Evolutionary conservation across 164 flowering plant species (phyloP), one percentile per base, ranked within the genome.

Genomic region (Umbilicus rupestris): DNA sequence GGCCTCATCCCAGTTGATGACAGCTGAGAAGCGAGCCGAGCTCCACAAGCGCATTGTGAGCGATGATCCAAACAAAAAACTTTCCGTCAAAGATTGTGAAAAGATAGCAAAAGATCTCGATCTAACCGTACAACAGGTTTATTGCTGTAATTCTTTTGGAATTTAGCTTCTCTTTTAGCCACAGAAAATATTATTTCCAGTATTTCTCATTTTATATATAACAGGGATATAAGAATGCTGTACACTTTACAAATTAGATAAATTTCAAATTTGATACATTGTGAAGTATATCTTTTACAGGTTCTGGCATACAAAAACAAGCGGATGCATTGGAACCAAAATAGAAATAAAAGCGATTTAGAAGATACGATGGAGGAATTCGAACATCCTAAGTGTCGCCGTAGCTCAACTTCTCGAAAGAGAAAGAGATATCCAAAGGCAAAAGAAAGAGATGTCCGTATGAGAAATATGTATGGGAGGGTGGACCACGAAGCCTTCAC

Each of bases 21-120:
- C 96, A 55, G 90, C 93, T 66, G 93, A 83, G 29, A 96, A 91
- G 74, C 91, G 97, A 63, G 83, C 83, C 68, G 81, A 83, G 77
- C 87, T 90, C 66, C 74, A 80, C 46, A 84, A 88, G 74, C 85
- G 80, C 63, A 62, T 92, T 26, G 62, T 70, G 62, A 81, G 62
- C 67, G 83, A 82, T 52, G 76, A 75, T 66, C 75, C 71, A n/a
- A 50, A 74, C 57, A 80, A 77, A 72, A 88, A 82, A 68, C 82
- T 93, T 63, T 73, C 94, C 41, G 82, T 75, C 66, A 70, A 71
- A 44, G 85, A 89, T 30, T 87, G 94, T 78, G 83, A 73, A 71
- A 77, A 80, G 77, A 88, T 93, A 70, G 92, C 96, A 4, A 81
- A 77, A 72, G 94, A 93, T 70, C 84, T 93, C 59, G 84, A 84